These are phyloP conservation scores for Dictyostelium firmibasis DNA, from an alignment of 78 protist species.

Conservation along the genomic window DNA sequence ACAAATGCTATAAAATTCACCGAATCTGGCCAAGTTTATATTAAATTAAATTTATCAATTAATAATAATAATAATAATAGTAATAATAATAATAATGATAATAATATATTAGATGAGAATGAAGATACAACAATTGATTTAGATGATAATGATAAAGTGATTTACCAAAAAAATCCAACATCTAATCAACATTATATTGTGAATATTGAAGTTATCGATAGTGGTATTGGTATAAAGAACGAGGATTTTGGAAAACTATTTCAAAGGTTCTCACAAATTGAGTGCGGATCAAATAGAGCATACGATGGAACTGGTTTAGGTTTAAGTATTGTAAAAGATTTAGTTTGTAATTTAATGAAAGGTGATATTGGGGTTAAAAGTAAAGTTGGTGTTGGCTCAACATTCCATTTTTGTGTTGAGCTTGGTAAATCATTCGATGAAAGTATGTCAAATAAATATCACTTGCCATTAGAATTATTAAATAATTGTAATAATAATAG, in stretches of 20 bases:
- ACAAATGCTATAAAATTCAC: conserved; percentile 55
- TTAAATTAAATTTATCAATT: neutral
- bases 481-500: neutral
- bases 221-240: conserved; percentile 61
- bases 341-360: conserved; percentile 16
- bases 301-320: conserved; percentile 71
- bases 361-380: conserved; percentile 36
- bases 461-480: neutral
- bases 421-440: conserved; percentile 11
- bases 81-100: no score
- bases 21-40: neutral
- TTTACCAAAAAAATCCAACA: neutral
- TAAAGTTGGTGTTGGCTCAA: conserved; percentile 42
- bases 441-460: conserved; percentile 10
- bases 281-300: conserved; percentile 31
- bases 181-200: neutral
- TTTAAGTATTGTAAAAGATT: conserved; percentile 22
- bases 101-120: neutral
- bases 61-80: neutral
- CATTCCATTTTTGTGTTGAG: conserved; percentile 28
- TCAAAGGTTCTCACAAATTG: conserved; percentile 68
- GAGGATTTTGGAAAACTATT: conserved; percentile 42
- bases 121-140: neutral
- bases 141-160: neutral
- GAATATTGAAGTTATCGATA: conserved; percentile 14